Conservation (phyloP, 352 stramenopile genomes). For the Globisporangium emineosum region DNA sequence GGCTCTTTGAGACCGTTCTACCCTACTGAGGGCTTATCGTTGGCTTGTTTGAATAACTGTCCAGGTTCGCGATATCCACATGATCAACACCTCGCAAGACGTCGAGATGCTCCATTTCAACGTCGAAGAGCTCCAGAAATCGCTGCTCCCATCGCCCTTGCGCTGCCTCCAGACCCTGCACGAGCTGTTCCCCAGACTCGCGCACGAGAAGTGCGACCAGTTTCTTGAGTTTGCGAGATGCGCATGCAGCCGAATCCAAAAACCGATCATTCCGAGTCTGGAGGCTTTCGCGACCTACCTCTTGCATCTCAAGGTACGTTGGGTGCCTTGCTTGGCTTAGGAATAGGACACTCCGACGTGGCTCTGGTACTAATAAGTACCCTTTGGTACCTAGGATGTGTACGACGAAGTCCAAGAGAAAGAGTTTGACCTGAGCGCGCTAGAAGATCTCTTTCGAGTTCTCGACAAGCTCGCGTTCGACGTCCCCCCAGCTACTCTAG, state of each 20-base stretch:
- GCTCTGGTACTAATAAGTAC: background rate
- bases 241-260: constrained; percentile 46
- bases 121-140: constrained; percentile 31
- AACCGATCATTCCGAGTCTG: constrained; percentile 29
- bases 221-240: constrained; percentile 42
- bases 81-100: constrained; percentile 15
- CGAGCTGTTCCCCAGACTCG: constrained; percentile 34
- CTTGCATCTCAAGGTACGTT: constrained; percentile 39
- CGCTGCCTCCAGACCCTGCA: constrained; percentile 39
- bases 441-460: constrained; percentile 38
- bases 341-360: constrained; percentile 14
- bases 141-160: constrained; percentile 38
- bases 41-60: background rate
- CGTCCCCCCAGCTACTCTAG: constrained; percentile 23
- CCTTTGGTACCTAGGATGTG: constrained; percentile 29
- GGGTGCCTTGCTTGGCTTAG: background rate
- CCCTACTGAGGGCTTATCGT: background rate
- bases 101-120: constrained; percentile 51
- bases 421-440: constrained; percentile 44
- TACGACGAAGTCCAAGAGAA: constrained; percentile 43
- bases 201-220: constrained; percentile 39
- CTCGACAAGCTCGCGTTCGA: constrained; percentile 33
- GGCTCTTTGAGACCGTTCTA: background rate
- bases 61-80: constrained; percentile 22
- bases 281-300: constrained; percentile 51